These are phyloP conservation scores for Aspergillus ellipticus DNA, from an alignment of 495 filamentous ascomycete genomes.

Conservation along the genomic window DNA sequence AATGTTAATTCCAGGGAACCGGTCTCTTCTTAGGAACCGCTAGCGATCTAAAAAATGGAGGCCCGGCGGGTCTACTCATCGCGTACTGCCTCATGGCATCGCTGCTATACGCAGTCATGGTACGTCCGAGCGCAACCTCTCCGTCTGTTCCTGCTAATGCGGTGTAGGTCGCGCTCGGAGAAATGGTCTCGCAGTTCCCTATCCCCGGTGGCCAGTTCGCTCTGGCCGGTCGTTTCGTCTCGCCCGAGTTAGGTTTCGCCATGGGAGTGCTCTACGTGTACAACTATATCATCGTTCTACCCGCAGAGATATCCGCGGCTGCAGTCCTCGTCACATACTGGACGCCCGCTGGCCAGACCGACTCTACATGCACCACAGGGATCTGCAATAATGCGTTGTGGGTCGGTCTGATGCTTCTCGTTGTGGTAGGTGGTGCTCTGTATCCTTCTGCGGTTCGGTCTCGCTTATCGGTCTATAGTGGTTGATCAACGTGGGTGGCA, in stretches of 20 bases:
- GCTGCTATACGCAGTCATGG: not conserved
- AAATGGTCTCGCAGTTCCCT: constrained; percentile 19
- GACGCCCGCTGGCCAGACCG: constrained; percentile 19
- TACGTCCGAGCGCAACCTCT: not conserved
- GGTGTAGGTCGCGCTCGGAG: constrained; percentile 1
- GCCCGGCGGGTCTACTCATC: constrained; percentile 23
- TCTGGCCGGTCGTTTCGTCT: constrained; percentile 13
- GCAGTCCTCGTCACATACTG: constrained; percentile 47
- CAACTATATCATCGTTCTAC: constrained; percentile 21
- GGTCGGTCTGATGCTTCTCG: constrained; percentile 14
- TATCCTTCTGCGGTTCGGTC: not conserved
- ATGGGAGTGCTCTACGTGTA: constrained; percentile 26
- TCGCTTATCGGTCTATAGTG: not conserved
- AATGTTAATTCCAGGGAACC: constrained; percentile 8
- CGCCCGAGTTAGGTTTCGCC: constrained; percentile 16
- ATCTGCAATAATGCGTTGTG: constrained; percentile 28
- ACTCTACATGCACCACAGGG: constrained; percentile 21
- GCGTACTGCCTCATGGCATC: constrained; percentile 21
- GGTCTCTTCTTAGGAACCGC: constrained; percentile 25
- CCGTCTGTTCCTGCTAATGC: not conserved
- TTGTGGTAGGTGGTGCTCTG: constrained; percentile 16
- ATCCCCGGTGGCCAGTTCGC: constrained; percentile 3
- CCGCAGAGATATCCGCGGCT: constrained; percentile 36
- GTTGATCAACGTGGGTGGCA: constrained; percentile 18
- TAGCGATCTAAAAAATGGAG: constrained; percentile 19